These are phyloP conservation scores for Phytophthora sp. DNA, from an alignment of 352 stramenopile genomes.

Conservation along the genomic window DNA sequence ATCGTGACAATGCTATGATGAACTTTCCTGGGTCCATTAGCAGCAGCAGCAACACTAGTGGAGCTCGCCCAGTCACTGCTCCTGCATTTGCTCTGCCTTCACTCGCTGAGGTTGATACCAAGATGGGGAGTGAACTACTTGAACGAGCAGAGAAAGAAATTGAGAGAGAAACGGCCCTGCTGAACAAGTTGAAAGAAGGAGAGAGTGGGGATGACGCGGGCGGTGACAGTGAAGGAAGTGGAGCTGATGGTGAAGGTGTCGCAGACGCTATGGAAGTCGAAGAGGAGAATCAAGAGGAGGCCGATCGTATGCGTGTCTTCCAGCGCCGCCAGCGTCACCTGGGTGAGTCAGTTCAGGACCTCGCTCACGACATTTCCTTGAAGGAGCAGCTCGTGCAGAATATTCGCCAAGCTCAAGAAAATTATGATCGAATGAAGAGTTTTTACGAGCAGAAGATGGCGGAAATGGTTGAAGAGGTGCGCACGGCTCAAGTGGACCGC, in stretches of 20 bases:
- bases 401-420: slow-evolving; percentile 78
- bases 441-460: slow-evolving; percentile 88
- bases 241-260: slow-evolving; percentile 41
- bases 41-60: slow-evolving; percentile 12
- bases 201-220: slow-evolving; percentile 53
- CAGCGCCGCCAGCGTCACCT: slow-evolving; percentile 80
- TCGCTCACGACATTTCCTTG: slow-evolving; percentile 84
- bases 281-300: slow-evolving; percentile 68
- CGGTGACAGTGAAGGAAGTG: slow-evolving; percentile 47
- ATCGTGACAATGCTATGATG: slow-evolving; percentile 72
- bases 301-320: slow-evolving; percentile 82
- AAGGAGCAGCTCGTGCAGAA: slow-evolving; percentile 88
- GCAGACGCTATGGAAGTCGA: slow-evolving; percentile 46
- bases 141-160: slow-evolving; percentile 80
- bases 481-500: slow-evolving; percentile 61
- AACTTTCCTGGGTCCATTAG: slow-evolving; percentile 22
- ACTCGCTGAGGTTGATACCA: slow-evolving; percentile 54
- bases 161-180: slow-evolving; percentile 70
- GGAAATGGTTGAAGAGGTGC: slow-evolving; percentile 82
- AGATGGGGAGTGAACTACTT: slow-evolving; percentile 70
- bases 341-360: slow-evolving; percentile 78
- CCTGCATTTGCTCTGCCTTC: slow-evolving; percentile 44
- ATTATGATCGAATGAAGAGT: slow-evolving; percentile 83
- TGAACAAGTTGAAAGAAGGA: slow-evolving; percentile 73
- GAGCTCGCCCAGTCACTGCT: slow-evolving; percentile 24